phyloP scores from a whole-genome alignment of 495 filamentous ascomycete species.

The Hypoxylon perforatum region DNA sequence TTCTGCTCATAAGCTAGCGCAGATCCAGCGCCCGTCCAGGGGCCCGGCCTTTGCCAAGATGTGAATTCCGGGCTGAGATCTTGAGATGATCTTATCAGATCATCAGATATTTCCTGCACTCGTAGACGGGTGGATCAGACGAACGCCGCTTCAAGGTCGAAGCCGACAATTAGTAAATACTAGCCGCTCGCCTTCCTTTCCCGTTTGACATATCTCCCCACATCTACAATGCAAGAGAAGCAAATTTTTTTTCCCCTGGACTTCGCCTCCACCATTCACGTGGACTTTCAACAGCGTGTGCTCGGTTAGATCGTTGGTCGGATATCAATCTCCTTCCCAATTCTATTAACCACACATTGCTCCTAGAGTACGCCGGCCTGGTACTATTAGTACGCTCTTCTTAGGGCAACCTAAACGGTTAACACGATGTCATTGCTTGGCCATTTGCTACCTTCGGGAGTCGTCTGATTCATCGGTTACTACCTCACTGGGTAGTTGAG shows the following conservation, averaged over 20 bases:
- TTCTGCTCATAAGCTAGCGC: constrained; percentile 5
- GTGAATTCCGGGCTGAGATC: constrained; percentile 23
- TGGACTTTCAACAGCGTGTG: constrained; percentile 9
- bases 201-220: constrained; percentile 12
- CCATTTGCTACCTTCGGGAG: neutral
- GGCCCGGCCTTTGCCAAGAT: constrained; percentile 26
- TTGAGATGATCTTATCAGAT: constrained; percentile 60
- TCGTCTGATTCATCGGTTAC: constrained; percentile 2
- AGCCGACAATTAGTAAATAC: neutral
- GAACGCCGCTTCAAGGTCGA: neutral
- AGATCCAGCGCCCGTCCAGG: constrained; percentile 30
- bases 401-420: neutral
- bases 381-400: neutral
- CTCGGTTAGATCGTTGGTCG: constrained; percentile 2
- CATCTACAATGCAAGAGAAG: constrained; percentile 7
- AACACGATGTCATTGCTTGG: neutral
- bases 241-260: constrained; percentile 7
- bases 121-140: neutral
- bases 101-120: constrained; percentile 51
- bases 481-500: constrained; percentile 19
- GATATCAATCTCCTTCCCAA: neutral
- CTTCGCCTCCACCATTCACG: constrained; percentile 9
- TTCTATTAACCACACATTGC: neutral
- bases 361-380: neutral
- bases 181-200: neutral